These are phyloP conservation scores for Ajuga chamaepitys DNA, from an alignment of 257 asterid species.

Conservation along the genomic window DNA sequence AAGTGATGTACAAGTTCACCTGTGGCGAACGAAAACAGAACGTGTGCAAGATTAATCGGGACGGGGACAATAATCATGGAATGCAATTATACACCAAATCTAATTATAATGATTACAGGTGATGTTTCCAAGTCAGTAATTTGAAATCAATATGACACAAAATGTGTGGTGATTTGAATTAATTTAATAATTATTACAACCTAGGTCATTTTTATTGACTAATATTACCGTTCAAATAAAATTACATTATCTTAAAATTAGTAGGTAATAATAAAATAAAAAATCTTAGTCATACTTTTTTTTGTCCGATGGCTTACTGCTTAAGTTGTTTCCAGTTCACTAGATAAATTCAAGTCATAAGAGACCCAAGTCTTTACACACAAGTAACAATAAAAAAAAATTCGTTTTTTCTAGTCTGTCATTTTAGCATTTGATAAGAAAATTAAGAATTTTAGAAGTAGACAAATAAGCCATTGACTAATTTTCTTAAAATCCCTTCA, in stretches of 20 bases:
- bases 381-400: too few relatives aligned
- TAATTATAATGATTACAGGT: not conserved
- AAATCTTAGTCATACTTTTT: slow-evolving; percentile 11
- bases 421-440: too few relatives aligned
- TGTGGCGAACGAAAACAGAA: too few relatives aligned
- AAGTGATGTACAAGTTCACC: too few relatives aligned
- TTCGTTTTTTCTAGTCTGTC: too few relatives aligned
- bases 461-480: too few relatives aligned
- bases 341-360: not conserved
- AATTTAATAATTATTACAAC: slow-evolving; percentile 7
- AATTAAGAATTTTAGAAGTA: too few relatives aligned
- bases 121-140: not conserved
- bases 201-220: slow-evolving; percentile 14
- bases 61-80: too few relatives aligned
- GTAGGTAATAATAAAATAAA: slow-evolving; percentile 6
- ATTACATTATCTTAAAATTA: not conserved
- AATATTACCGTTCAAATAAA: not conserved
- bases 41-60: too few relatives aligned
- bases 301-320: slow-evolving; percentile 1
- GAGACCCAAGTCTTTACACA: not conserved
- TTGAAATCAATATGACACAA: slow-evolving; percentile 2
- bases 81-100: not conserved
- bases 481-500: too few relatives aligned
- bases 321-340: slow-evolving; percentile 15
- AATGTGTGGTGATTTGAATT: not conserved